phyloP scores from a whole-genome alignment of 2,329 filamentous ascomycete species.

The Fusarium pininemorale region DNA sequence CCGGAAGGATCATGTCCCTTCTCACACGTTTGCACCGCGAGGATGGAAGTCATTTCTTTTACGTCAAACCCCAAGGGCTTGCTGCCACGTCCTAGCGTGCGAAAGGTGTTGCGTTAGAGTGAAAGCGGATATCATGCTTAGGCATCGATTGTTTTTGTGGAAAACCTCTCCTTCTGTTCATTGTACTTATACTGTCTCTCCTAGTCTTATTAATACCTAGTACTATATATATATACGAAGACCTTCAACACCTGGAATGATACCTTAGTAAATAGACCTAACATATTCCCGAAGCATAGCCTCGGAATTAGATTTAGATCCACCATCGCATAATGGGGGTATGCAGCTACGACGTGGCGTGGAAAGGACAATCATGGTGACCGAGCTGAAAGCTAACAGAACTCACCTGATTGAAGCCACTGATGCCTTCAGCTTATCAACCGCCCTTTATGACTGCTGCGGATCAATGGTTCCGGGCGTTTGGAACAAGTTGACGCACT shows the following conservation, averaged over 20 bases:
- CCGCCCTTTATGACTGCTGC: no score
- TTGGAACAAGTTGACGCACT: no score
- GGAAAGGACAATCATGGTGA: no score
- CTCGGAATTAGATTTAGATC: no score
- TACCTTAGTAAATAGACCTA: no score
- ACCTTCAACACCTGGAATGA: no score
- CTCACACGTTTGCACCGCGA: background rate
- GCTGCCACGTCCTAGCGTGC: background rate
- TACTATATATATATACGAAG: background rate
- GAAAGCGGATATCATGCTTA: background rate
- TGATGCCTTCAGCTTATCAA: no score
- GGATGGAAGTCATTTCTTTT: background rate
- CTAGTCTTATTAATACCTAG: background rate
- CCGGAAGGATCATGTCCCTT: background rate
- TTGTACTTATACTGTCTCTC: background rate
- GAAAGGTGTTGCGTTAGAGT: background rate
- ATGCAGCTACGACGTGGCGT: no score
- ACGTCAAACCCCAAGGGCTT: background rate
- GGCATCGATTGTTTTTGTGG: no score
- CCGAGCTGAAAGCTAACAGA: no score
- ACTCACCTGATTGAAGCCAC: rapidly evolving
- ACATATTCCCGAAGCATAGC: no score
- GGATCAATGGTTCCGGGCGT: no score
- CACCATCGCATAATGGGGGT: rapidly evolving
- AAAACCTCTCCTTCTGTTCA: background rate